Percentiles rank a stretch among this genome's conserved stretches.
These are phyloP conservation scores for Coemansia pectinata DNA, from an alignment of 192 early-diverging fungal species.

Conservation along the genomic window DNA sequence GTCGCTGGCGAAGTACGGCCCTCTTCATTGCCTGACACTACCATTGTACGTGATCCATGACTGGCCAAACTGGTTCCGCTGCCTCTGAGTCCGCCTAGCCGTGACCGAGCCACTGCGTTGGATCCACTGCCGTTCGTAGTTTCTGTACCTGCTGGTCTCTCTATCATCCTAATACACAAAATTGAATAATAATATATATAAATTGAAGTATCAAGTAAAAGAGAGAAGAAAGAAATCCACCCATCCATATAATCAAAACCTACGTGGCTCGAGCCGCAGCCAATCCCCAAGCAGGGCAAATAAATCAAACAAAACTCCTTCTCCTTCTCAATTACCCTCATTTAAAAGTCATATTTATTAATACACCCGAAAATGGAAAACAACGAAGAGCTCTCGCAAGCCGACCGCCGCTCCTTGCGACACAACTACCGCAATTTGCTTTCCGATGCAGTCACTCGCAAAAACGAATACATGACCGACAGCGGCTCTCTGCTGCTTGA, in stretches of 20 bases:
- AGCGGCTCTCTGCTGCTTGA: conserved; percentile 24
- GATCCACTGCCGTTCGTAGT: not conserved
- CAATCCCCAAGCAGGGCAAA: too few relatives aligned
- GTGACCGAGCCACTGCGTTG: not conserved
- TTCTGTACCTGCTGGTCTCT: not conserved
- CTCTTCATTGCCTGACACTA: conserved; percentile 2
- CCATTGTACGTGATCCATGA: conserved; percentile 39
- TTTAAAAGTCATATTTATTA: not conserved
- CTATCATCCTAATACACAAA: not conserved
- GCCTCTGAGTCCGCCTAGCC: conserved; percentile 1
- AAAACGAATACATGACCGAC: conserved; percentile 47
- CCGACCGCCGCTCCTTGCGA: conserved; percentile 34
- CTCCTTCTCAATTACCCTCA: not conserved
- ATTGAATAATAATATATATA: not conserved
- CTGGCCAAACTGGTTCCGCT: conserved; percentile 17
- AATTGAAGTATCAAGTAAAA: not conserved
- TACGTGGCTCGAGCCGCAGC: not conserved
- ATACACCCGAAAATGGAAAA: not conserved
- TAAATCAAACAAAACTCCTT: not conserved
- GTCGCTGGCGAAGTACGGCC: not conserved
- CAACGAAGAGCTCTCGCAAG: not conserved
- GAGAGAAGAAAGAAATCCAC: not conserved
- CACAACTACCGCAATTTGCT: conserved; percentile 49
- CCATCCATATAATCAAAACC: not conserved
- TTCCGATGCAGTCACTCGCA: conserved; percentile 37